A percentile compares a stretch with the other conserved stretches of the same genome.
These are phyloP conservation scores for Debaryomycetaceae sp. DNA, from an alignment of 1,139 yeast species.

Conservation along the genomic window DNA sequence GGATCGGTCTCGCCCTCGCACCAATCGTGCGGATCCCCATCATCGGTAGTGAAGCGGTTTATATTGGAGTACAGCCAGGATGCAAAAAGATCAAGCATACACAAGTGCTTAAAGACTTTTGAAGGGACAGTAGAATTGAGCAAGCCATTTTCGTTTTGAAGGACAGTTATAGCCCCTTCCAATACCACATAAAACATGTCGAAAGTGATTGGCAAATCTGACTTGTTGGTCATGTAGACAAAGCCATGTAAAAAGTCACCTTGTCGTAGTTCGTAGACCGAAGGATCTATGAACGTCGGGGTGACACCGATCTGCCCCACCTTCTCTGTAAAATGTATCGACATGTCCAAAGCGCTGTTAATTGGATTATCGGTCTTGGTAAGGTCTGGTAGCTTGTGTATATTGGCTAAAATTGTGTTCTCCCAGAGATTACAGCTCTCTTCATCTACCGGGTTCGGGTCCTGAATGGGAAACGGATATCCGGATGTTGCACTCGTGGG, in stretches of 20 bases:
- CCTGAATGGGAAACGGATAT: conserved; percentile 5
- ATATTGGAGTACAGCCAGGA: conserved; percentile 39
- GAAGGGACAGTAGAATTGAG: conserved; percentile 18
- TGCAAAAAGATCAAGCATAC: conserved; percentile 37
- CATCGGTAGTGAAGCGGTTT: conserved; percentile 32
- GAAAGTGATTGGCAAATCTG: conserved; percentile 16
- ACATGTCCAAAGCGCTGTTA: conserved; percentile 19
- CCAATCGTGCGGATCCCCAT: conserved; percentile 42
- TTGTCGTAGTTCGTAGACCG: conserved; percentile 16
- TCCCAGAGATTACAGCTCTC: conserved; percentile 30
- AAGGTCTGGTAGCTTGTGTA: conserved; percentile 28
- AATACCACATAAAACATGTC: conserved; percentile 27
- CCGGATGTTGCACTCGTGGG: conserved; percentile 2
- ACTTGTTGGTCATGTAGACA: conserved; percentile 17
- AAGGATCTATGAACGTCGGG: conserved; percentile 16
- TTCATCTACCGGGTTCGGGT: conserved; percentile 11
- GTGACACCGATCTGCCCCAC: conserved; percentile 33
- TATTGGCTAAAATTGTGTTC: conserved; percentile 33
- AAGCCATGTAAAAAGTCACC: conserved; percentile 26
- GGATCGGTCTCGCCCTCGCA: conserved; percentile 39
- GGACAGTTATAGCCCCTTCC: conserved; percentile 18
- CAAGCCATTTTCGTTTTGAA: conserved; percentile 17
- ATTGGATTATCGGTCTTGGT: conserved; percentile 15
- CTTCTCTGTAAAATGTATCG: conserved; percentile 26
- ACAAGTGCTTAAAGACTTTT: conserved; percentile 24